These are phyloP conservation scores for Phyllosticta paracitricarpa DNA, from an alignment of 2,329 filamentous ascomycete species.

Conservation along the genomic window DNA sequence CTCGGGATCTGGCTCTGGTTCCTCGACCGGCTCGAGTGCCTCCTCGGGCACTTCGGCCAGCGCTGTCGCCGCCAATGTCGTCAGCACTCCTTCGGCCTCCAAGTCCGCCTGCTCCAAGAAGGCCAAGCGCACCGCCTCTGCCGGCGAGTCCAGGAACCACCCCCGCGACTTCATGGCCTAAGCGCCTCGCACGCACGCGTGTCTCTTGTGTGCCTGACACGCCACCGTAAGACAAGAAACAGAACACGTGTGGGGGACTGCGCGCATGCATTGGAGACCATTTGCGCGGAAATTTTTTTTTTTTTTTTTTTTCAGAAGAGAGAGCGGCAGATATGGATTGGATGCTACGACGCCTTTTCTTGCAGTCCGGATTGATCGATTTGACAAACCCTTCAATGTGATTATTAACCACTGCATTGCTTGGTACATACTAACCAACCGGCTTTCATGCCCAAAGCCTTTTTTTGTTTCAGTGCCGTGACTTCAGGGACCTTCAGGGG, in stretches of 20 bases:
- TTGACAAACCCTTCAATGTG: neutral
- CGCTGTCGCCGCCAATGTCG: neutral
- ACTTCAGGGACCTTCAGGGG: no score
- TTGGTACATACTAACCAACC: neutral
- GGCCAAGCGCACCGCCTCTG: constrained; percentile 2
- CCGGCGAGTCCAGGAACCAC: neutral
- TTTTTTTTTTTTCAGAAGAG: neutral
- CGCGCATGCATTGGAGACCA: neutral
- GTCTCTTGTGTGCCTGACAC: neutral
- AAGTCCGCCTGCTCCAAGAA: neutral
- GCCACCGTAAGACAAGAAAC: neutral
- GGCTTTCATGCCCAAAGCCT: neutral
- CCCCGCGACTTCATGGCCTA: neutral
- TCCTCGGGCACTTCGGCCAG: constrained; percentile 10
- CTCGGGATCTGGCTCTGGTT: constrained; percentile 23
- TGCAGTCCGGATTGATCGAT: neutral
- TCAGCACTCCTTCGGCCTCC: constrained; percentile 1
- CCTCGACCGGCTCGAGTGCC: constrained; percentile 7
- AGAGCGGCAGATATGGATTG: neutral
- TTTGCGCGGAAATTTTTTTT: neutral
- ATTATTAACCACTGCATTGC: neutral
- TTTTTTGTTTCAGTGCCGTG: neutral
- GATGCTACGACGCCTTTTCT: neutral
- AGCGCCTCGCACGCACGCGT: neutral
- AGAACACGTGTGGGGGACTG: neutral